A percentile compares a stretch with the other conserved stretches of the same genome.
Conservation (phyloP, 164 flowering plant species). For the Vitis rotundifolia region DNA sequence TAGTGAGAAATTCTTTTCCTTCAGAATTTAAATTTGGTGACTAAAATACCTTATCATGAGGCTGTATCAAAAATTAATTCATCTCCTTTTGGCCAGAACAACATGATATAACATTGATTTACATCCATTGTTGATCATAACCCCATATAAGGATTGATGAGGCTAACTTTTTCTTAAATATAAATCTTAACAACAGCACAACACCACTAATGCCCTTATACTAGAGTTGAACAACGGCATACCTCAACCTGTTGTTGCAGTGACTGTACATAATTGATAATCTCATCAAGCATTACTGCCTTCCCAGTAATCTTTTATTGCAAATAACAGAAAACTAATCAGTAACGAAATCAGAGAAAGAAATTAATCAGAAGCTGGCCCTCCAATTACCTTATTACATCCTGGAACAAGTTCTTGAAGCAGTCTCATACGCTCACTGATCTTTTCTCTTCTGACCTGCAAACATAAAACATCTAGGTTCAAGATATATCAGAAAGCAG, state of each 20-base stretch:
- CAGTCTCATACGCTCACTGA: constrained; percentile 93
- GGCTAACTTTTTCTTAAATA: background rate
- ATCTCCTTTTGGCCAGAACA: too few relatives aligned
- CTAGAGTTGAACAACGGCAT: constrained; percentile 15
- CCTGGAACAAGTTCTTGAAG: constrained; percentile 99
- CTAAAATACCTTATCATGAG: too few relatives aligned
- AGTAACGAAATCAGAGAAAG: background rate
- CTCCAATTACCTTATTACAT: constrained; percentile 74
- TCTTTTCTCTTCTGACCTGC: constrained; percentile 95
- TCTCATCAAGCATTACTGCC: constrained; percentile 98
- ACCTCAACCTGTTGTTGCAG: constrained; percentile 98
- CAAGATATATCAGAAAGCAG: constrained; percentile 4
- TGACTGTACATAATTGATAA: constrained; percentile 97
- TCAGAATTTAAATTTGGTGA: too few relatives aligned
- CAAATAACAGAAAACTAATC: background rate
- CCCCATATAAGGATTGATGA: too few relatives aligned
- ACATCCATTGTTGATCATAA: too few relatives aligned
- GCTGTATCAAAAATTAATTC: too few relatives aligned
- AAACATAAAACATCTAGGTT: constrained; percentile 14
- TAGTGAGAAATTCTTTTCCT: background rate
- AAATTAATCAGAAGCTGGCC: background rate
- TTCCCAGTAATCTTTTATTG: constrained; percentile 49
- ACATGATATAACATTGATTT: too few relatives aligned
- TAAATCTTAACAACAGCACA: background rate
- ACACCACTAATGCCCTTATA: background rate